Evolutionary conservation across 805 yeast species (phyloP).

Genomic region (Hermanozyma aechmeae): DNA sequence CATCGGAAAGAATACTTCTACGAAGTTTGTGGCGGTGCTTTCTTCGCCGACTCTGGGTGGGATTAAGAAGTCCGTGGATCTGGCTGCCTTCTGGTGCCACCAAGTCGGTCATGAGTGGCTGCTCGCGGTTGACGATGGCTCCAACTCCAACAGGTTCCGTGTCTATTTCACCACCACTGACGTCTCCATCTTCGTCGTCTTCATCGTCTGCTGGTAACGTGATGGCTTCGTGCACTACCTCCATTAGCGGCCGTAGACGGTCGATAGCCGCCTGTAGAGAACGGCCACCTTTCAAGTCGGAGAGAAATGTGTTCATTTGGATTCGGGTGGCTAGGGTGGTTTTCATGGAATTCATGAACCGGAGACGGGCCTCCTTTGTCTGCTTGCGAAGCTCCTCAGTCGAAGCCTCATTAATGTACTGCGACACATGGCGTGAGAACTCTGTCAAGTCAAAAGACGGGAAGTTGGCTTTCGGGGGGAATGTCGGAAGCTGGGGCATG

Average conservation of each 20-base stretch:
- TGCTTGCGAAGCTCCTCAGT: constrained; percentile 2
- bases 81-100: constrained; percentile 35
- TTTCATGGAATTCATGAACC: constrained; percentile 21
- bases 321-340: constrained; percentile 32
- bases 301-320: constrained; percentile 31
- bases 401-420: constrained; percentile 10
- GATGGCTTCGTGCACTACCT: constrained; percentile 37
- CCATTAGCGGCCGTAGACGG: constrained; percentile 37
- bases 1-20: constrained; percentile 7
- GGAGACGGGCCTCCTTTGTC: constrained; percentile 11
- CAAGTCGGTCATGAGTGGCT: constrained; percentile 43
- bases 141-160: constrained; percentile 51
- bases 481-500: constrained; percentile 13
- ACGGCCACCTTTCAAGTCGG: constrained; percentile 36
- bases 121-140: constrained; percentile 35
- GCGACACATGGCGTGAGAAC: constrained; percentile 19
- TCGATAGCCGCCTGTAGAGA: constrained; percentile 44
- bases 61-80: neutral
- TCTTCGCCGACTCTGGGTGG: constrained; percentile 1
- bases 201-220: constrained; percentile 42
- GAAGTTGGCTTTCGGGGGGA: constrained; percentile 11
- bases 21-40: constrained; percentile 4
- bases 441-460: constrained; percentile 19
- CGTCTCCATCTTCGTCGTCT: constrained; percentile 13
- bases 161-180: neutral